Evolutionary conservation across 495 filamentous ascomycete genomes (phyloP), one percentile per base, ranked within the genome.

Genomic region (Aspergillus indologenus): DNA sequence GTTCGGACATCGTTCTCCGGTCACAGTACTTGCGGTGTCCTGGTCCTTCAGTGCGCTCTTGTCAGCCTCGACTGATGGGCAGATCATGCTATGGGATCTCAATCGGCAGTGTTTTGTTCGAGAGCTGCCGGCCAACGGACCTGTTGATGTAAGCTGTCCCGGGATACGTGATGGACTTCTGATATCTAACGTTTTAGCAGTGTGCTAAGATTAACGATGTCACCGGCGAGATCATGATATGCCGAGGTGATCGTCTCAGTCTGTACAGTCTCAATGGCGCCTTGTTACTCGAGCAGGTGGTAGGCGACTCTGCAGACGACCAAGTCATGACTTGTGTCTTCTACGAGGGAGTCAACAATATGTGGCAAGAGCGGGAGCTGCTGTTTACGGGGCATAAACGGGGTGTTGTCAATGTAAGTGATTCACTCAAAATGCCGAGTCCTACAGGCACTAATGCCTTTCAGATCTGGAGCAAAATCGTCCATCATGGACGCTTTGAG

Each of bases 181-280:
- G 5, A 11, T 31, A 0, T 42, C 57, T 63, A 48, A 63, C 22
- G 49, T 14, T 22, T 18, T 19, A 19, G 1, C 23, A 62, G 76
- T 93, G 90, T 65, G 89, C 90, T 18, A 79, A 81, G 18, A 91
- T 98, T 65, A 95, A 96, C 68, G 91, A 96, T 64, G 87, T 91
- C 7, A 90, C 87, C 0, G 94, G 95, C 11, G 86, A 91, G 61
- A 90, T 98, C 47, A 83, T 93, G 71, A 76, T 98, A 34, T 93
- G 91, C 71, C 83, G 85, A 26, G 90, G 89, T 3, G 80, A 82
- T 21, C 80, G 87, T 43, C 75, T 96, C 43, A 71, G 85, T 8
- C 71, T 98, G n/a, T 97, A 89, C 69, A 94, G 90, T 0, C 79
- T 98, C 22, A 98, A 98, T 63, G 94, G 94, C 9, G 82, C 88